Evolutionary conservation across 805 yeast species (phyloP).

Genomic region (Wickerhamiella allomyrinae): DNA sequence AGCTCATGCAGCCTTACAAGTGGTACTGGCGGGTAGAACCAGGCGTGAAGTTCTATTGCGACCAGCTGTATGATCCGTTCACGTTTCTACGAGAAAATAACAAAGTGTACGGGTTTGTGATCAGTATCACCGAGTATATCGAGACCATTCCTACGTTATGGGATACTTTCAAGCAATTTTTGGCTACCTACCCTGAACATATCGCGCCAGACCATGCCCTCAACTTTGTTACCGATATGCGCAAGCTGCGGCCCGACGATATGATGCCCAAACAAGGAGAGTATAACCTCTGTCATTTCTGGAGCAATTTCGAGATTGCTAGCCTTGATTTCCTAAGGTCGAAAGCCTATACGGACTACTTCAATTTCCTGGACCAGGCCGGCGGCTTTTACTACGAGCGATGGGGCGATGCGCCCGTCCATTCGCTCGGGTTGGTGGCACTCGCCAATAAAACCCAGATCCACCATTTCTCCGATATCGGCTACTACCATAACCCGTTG

Average conservation of each 20-base stretch:
- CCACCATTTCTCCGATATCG: slow-evolving; percentile 69
- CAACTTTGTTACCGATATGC: slow-evolving; percentile 40
- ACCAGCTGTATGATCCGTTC: slow-evolving; percentile 60
- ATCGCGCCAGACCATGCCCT: slow-evolving; percentile 51
- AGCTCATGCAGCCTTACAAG: slow-evolving; percentile 54
- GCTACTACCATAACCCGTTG: slow-evolving; percentile 65
- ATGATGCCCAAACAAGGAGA: slow-evolving; percentile 38
- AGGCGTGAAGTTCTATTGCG: slow-evolving; percentile 76
- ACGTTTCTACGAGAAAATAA: slow-evolving; percentile 57
- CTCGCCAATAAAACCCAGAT: slow-evolving; percentile 45
- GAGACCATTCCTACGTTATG: slow-evolving; percentile 80
- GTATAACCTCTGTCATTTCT: slow-evolving; percentile 74
- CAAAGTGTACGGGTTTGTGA: slow-evolving; percentile 79
- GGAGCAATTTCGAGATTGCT: slow-evolving; percentile 79
- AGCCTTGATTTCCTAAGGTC: slow-evolving; percentile 59
- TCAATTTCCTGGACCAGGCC: slow-evolving; percentile 48
- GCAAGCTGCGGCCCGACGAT: slow-evolving; percentile 28
- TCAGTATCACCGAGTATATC: slow-evolving; percentile 65
- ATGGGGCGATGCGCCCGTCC: slow-evolving; percentile 96
- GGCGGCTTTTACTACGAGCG: slow-evolving; percentile 85
- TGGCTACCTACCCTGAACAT: slow-evolving; percentile 39
- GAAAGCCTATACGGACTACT: slow-evolving; percentile 51
- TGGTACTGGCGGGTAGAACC: slow-evolving; percentile 97
- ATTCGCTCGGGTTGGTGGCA: slow-evolving; percentile 52
- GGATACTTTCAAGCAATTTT: slow-evolving; percentile 53